A percentile compares a stretch with the other conserved stretches of the same genome.
Conservation (phyloP, 1,284 basidiomycete species). For the Cutaneotrichosporon spelunceum region DNA sequence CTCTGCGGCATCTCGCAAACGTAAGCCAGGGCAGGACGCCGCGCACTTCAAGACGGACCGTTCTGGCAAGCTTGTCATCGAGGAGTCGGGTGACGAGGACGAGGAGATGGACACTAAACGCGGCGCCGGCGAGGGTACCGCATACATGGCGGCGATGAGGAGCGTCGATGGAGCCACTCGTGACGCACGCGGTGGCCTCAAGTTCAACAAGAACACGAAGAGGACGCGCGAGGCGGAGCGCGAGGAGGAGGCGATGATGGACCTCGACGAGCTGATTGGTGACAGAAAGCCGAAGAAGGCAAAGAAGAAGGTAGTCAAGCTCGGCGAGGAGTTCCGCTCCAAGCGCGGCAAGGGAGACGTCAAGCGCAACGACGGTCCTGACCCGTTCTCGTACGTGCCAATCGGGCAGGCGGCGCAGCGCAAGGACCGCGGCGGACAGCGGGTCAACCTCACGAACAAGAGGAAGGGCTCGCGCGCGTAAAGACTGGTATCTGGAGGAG, state of each 20-base stretch:
- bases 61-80: slow-evolving; percentile 86
- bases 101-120: slow-evolving; percentile 44
- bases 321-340: slow-evolving; percentile 76
- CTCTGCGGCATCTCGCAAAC: slow-evolving; percentile 30
- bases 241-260: slow-evolving; percentile 51
- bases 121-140: slow-evolving; percentile 65
- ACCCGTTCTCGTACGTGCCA: slow-evolving; percentile 89
- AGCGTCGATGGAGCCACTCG: slow-evolving; percentile 79
- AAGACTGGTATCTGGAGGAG: not conserved
- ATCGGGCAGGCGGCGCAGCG: slow-evolving; percentile 67
- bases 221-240: slow-evolving; percentile 67
- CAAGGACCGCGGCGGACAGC: slow-evolving; percentile 31
- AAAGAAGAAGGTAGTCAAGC: slow-evolving; percentile 43
- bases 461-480: slow-evolving; percentile 46
- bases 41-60: slow-evolving; percentile 82
- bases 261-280: slow-evolving; percentile 62
- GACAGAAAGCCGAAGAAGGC: slow-evolving; percentile 55
- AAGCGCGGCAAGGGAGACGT: slow-evolving; percentile 88
- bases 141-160: slow-evolving; percentile 78
- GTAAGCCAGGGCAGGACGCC: slow-evolving; percentile 82
- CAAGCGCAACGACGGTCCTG: slow-evolving; percentile 72
- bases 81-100: slow-evolving; percentile 57
- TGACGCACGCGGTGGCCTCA: slow-evolving; percentile 76
- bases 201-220: slow-evolving; percentile 97
- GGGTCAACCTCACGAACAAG: slow-evolving; percentile 50